Evolutionary conservation across 1,284 basidiomycete genomes (phyloP).

Genomic region (Anthracocystis setariae): DNA sequence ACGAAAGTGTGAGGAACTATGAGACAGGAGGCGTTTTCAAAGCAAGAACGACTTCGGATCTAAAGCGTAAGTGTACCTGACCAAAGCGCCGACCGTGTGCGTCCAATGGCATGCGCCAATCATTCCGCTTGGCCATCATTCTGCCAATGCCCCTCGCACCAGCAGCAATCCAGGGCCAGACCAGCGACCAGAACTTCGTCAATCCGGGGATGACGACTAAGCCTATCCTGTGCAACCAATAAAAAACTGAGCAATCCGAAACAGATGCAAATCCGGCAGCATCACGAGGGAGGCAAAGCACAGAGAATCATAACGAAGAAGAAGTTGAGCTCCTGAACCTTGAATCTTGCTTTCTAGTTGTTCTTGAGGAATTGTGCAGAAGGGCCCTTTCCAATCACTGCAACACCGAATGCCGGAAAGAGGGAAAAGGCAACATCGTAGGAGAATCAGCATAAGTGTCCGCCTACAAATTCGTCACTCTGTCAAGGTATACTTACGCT

Average conservation of each 20-base stretch:
- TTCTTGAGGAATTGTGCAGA: slow-evolving; percentile 38
- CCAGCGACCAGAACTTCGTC: slow-evolving; percentile 1
- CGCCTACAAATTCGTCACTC: background rate
- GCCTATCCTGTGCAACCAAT: slow-evolving; percentile 11
- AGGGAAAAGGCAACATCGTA: too few relatives aligned
- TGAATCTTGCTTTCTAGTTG: slow-evolving; percentile 10
- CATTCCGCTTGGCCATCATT: too few relatives aligned
- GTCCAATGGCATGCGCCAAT: too few relatives aligned
- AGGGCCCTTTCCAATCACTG: slow-evolving; percentile 36
- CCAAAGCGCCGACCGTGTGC: too few relatives aligned
- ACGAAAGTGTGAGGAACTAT: too few relatives aligned
- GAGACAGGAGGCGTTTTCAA: too few relatives aligned
- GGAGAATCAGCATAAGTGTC: too few relatives aligned
- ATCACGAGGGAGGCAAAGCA: background rate
- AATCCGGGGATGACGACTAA: background rate
- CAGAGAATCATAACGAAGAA: background rate
- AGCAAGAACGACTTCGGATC: too few relatives aligned
- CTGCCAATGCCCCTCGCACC: too few relatives aligned
- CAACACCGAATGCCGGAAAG: too few relatives aligned
- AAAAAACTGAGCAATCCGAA: slow-evolving; percentile 5
- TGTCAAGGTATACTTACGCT: slow-evolving; percentile 7
- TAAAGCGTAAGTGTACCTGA: too few relatives aligned
- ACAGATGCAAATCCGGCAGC: background rate
- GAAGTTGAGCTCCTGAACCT: slow-evolving; percentile 6
- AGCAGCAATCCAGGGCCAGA: slow-evolving; percentile 1